Evolutionary conservation across 202 grass and related monocot genomes (phyloP), one percentile per base, ranked within the genome.

Genomic region (Carex arenaria): DNA sequence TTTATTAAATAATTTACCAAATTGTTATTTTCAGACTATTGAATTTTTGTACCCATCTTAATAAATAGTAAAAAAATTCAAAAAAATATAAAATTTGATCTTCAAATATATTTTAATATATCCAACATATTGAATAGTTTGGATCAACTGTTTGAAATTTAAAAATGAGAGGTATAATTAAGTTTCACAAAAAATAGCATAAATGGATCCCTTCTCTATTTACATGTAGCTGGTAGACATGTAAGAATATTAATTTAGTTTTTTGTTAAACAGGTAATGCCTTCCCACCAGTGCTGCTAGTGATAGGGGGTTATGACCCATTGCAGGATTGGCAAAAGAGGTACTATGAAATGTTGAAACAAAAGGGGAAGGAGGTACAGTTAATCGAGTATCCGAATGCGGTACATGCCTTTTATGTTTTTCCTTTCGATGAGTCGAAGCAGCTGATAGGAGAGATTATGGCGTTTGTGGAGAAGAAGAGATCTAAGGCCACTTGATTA

Each of bases 351-450:
- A 38, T 38, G 34, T 36, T 4, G 34, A 36, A 36, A 36, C 34
- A 36, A 36, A 36, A 36, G 3, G 34, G 34, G 3, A 36, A 36
- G 34, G 36, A 38, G 36, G 36, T 38, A 38, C 36, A 36, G 3
- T 40, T 93, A 31, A 18, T 94, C 2, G 90, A 97, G 89, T 93
- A 97, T 86, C 90, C 92, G 1, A 64, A 87, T 18, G 90, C 84
- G n/a, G 89, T 94, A 47, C 92, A 97, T 81, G 85, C 94, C 10
- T 97, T 97, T 87, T 97, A 94, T 83, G 61, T 90, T 17, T 93
- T 97, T 83, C 89, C 90, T 8, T 90, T 97, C 81, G 0, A 68
- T 4, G 82, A 93, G 10, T 82, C 87, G 43, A 64, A 74, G 6
- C 43, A 88, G 68, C 80, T 94, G 34, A 82, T 97, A 53, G 67